These are phyloP conservation scores for Ustilago esculenta DNA, from an alignment of 1,284 basidiomycete species.

Conservation along the genomic window DNA sequence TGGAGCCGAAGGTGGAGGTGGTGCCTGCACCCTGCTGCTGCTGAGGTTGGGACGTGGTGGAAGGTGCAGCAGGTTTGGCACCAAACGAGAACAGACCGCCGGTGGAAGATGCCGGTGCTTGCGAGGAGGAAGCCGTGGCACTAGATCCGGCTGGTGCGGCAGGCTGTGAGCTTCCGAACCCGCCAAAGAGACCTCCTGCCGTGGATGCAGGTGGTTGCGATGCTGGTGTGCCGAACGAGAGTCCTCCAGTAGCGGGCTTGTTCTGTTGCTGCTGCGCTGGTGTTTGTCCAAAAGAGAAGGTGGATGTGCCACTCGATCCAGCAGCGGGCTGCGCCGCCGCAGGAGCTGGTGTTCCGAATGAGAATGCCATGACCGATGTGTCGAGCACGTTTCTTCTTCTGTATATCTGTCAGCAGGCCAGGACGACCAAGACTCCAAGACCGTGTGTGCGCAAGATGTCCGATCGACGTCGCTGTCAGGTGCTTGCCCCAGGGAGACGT, in stretches of 20 bases:
- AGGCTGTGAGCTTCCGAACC: conserved; percentile 25
- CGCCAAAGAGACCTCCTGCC: conserved; percentile 35
- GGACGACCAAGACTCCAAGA: no score
- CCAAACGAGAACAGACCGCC: conserved; percentile 39
- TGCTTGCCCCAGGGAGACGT: no score
- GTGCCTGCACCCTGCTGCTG: conserved; percentile 16
- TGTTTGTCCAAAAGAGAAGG: conserved; percentile 51
- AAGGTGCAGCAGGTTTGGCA: conserved; percentile 15
- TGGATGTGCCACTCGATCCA: conserved; percentile 28
- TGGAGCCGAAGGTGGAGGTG: conserved; percentile 38
- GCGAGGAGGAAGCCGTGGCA: conserved; percentile 12
- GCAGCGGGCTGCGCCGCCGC: conserved; percentile 25
- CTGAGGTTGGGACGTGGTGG: conserved; percentile 23
- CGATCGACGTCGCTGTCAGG: no score
- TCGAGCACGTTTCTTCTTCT: no score
- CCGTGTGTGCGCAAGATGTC: no score
- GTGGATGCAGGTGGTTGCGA: conserved; percentile 19
- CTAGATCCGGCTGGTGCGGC: conserved; percentile 22
- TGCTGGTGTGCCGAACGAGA: conserved; percentile 50
- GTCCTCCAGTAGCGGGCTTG: conserved; percentile 42
- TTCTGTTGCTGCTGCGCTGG: conserved; percentile 48
- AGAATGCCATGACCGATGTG: conserved; percentile 49
- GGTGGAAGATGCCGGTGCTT: conserved; percentile 21
- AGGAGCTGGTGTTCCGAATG: conserved; percentile 55
- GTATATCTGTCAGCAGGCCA: no score